Evolutionary conservation across 495 filamentous ascomycete species (phyloP), one percentile per base, ranked within the genome.

Genomic region (Coniosporium apollinis): DNA sequence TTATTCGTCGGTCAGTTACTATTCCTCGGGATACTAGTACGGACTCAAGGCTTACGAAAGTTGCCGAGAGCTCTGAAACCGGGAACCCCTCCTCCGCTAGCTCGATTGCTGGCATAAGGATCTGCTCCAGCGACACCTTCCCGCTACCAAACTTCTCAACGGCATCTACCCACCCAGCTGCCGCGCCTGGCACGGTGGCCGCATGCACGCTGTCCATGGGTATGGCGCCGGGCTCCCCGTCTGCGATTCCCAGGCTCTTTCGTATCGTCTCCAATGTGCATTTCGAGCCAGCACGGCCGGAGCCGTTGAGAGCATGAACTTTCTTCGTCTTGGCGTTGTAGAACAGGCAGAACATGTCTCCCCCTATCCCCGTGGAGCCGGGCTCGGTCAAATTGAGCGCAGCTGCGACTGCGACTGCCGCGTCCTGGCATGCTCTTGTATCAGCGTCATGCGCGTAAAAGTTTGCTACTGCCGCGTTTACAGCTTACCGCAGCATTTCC

Each of bases 341-440:
- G 66, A 75, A 96, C 7, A 97, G 74, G 54, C 83, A 92, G 65
- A 97, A 97, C 74, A 94, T 84, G 59, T 97, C 89, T 21, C 89
- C 89, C 39, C 91, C 89, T 42, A 97, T 94, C n/a, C 89, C 89
- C 2, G 89, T 96, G 0, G 78, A 85, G 26, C 75, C 70, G 9
- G 89, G 91, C 50, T 97, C 91, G 3, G 91, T 92, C 55, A 96
- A 73, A 58, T 94, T 94, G 18, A 97, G 58, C 19, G 70, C 82
- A 24, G 89, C 89, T 29, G 85, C 80, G 30, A 84, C 79, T 24
- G 89, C 89, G 4, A 96, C 81, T 18, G 87, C 89, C 20, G 89
- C 89, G 66, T 96, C 89, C 83, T 92, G 38, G 0, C n/a, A 13
- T 31, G 4, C 19, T 45, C 15, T 42, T n/a, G n/a, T n/a, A n/a